A percentile compares a stretch with the other conserved stretches of the same genome.
Evolutionary conservation across 768 basidiomycete genomes (phyloP).

Genomic region (Hypholoma sublateritium): DNA sequence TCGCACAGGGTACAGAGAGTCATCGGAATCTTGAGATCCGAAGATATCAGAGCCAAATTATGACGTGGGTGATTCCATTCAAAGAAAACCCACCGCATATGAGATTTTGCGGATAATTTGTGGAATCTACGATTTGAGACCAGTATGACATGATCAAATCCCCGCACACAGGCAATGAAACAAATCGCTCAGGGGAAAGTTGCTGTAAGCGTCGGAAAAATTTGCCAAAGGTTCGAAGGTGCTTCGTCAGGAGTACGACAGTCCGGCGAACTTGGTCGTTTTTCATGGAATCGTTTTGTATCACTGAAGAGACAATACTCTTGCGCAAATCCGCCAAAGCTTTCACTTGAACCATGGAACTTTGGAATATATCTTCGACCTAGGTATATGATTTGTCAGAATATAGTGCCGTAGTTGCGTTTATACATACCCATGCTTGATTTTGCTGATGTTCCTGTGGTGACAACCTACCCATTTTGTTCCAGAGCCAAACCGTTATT

Average conservation of each 20-base stretch:
- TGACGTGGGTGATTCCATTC: not conserved
- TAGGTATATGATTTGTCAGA: conserved; percentile 25
- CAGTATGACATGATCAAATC: conserved; percentile 80
- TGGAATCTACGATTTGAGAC: conserved; percentile 76
- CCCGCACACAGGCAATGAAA: conserved; percentile 58
- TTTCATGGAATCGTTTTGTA: conserved; percentile 32
- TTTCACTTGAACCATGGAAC: conserved; percentile 56
- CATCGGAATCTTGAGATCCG: conserved; percentile 50
- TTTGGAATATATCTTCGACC: conserved; percentile 63
- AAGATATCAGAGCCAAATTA: not conserved
- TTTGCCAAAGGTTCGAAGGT: conserved; percentile 74
- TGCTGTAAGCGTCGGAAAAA: conserved; percentile 78
- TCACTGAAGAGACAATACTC: conserved; percentile 45
- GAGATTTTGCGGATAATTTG: conserved; percentile 46
- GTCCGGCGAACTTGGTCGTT: conserved; percentile 38
- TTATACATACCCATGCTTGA: conserved; percentile 47
- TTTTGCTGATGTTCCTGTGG: conserved; percentile 44
- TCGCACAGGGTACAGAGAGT: conserved; percentile 72
- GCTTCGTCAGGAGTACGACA: conserved; percentile 61
- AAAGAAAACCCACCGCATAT: conserved; percentile 48
- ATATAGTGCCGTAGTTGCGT: not conserved
- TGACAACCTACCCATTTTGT: conserved; percentile 40
- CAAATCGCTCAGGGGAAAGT: conserved; percentile 56
- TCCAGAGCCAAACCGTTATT: conserved; percentile 74
- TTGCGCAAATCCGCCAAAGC: conserved; percentile 58